phyloP scores from a whole-genome alignment of 805 yeast genomes.

The Ogataea polymorpha region DNA sequence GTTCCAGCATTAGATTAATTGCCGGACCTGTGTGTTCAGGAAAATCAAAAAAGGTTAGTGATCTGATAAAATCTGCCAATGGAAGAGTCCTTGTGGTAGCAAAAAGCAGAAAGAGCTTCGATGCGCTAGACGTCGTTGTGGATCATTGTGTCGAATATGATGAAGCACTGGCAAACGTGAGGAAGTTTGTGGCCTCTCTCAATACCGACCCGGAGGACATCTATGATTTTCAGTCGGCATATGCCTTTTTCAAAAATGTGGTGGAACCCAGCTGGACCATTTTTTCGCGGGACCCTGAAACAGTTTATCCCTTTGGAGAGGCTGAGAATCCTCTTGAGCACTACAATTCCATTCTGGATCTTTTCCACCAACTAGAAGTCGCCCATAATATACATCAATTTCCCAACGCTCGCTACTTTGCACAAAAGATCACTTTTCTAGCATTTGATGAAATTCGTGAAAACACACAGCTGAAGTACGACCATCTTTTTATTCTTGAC shows the following conservation, averaged over 20 bases:
- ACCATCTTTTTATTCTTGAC: constrained; percentile 33
- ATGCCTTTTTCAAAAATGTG: constrained; percentile 28
- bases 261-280: constrained; percentile 21
- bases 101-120: constrained; percentile 14
- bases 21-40: constrained; percentile 28
- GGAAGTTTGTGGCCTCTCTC: constrained; percentile 32
- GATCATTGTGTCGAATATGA: not conserved
- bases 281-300: not conserved
- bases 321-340: constrained; percentile 9
- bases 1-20: constrained; percentile 11
- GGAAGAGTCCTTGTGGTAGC: constrained; percentile 32
- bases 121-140: not conserved
- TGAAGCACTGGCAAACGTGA: constrained; percentile 17
- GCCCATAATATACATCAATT: constrained; percentile 3
- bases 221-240: constrained; percentile 37
- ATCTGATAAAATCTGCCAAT: constrained; percentile 23
- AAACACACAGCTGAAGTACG: constrained; percentile 19
- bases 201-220: constrained; percentile 37
- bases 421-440: constrained; percentile 7
- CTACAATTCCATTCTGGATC: not conserved
- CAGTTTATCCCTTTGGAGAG: not conserved
- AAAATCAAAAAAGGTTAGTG: constrained; percentile 31
- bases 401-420: not conserved
- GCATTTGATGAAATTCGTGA: not conserved
- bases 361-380: constrained; percentile 3